Base-by-base conservation (phyloP, 148 eudicot genomes). In the Rhododendron ferrugineum region DNA sequence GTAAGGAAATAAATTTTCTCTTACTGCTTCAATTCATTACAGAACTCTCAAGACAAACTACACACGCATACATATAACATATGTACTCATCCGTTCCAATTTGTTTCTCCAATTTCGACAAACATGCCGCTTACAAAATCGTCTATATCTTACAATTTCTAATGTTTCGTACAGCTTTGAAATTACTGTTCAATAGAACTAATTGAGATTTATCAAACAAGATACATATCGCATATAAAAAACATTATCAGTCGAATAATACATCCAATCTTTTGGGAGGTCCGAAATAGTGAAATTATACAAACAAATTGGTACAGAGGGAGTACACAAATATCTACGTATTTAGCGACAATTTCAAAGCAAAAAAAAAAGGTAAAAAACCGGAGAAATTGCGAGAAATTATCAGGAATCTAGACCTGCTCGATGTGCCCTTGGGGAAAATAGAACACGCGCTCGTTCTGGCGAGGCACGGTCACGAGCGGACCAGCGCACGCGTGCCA, bases 401-500 rank as follows among this genome's bases (percentile, higher is more conserved):
- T 28, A 5, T 78, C 40, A 47, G 74, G 42, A 81, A 84, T 74
- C 49, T 49, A 75, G 20, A 97, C 99, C 99, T 97, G 98, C 84
- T 97, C 99, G 82, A 97, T 95, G 91, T 97, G 99, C 13, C 99
- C 99, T 91, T 95, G 99, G 44, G 99, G 99, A 49, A 97, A 94
- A 87, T 97, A 97, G 89, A 74, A 97, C 23, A 97, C 98, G 56
- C 92, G 94, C 84, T 97, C 96, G n/a, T 84, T 49, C 14, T 87
- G 75, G 58, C 92, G 90, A 78, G 99, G 98, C 70, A 97, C 98
- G 9, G 94, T 97, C 85, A 97, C 99, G 22, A 97, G 89, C 83
- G 99, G 99, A 56, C 99, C 99, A 30, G 98, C 99, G 89, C 99
- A 97, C 54, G 96, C 95, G 84, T 88, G 92, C 99, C 99, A 97